Evolutionary conservation across 805 yeast species (phyloP).

Genomic region (Jamesozyma piceae): DNA sequence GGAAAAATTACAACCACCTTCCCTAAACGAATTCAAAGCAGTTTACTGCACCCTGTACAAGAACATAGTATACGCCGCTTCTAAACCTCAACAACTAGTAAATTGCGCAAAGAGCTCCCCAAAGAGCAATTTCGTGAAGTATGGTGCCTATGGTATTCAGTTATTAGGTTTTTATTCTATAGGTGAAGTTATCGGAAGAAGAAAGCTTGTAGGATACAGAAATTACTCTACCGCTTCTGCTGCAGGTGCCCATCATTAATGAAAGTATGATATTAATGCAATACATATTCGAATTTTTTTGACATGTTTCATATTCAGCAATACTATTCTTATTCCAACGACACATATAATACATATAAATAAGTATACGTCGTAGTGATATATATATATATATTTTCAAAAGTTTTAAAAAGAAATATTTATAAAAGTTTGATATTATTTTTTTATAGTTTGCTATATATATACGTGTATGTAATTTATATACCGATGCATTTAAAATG

Average conservation of each 20-base stretch:
- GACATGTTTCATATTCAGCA: conserved; percentile 4
- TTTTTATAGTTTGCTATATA: background rate
- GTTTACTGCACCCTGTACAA: conserved; percentile 53
- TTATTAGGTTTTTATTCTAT: conserved; percentile 82
- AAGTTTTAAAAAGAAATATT: no score
- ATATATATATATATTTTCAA: background rate
- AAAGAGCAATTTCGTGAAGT: conserved; percentile 47
- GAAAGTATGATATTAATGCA: background rate
- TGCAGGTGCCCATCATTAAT: background rate
- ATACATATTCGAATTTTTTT: conserved; percentile 1
- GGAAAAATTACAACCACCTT: conserved; percentile 92
- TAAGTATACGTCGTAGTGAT: background rate
- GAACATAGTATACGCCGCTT: conserved; percentile 35
- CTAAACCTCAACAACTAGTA: conserved; percentile 54
- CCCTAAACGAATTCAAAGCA: conserved; percentile 61
- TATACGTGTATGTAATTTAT: background rate
- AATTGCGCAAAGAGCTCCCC: conserved; percentile 32
- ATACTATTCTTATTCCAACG: conserved; percentile 1
- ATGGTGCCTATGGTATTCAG: conserved; percentile 72
- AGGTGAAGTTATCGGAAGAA: conserved; percentile 95
- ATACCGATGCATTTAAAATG: background rate
- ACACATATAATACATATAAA: background rate
- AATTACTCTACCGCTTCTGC: conserved; percentile 19
- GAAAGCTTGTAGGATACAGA: conserved; percentile 81
- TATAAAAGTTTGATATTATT: background rate